Evolutionary conservation across 2,329 filamentous ascomycete species (phyloP), one percentile per base, ranked within the genome.

Genomic region (Tolypocladium ophioglossoides): DNA sequence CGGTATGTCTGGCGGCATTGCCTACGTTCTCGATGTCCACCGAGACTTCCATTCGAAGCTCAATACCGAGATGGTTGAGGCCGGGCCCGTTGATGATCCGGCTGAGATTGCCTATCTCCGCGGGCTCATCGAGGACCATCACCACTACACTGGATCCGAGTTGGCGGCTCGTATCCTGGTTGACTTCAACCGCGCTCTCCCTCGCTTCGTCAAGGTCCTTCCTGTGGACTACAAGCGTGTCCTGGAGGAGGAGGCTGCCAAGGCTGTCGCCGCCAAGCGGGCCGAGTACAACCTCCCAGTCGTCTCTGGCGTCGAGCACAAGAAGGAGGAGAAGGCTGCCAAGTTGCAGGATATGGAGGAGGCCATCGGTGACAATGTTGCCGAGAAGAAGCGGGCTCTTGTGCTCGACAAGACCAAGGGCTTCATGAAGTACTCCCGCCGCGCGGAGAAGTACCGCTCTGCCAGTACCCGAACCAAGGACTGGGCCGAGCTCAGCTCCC

Each of bases 1-100:
- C 57, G 92, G 92, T 78, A 97, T 97, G 92, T 96, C 91, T 66
- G 92, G 92, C 67, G 92, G 92, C 78, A 96, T 97, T 65, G 91
- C 91, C 20, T 97, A 96, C 66, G 84, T 96, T 53, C 82, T 97
- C 34, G 92, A 97, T 66, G 86, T 94, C 66, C 82, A 92, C 69
- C 82, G 87, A 60, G 90, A 96, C 73, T 96, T 96, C 76, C 78
- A 88, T 70, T 84, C 85, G 63, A 96, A 96, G 80, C 86, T 96
- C 74, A 97, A 97, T 75, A 87, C 85, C 66, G 92, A 97, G 76
- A 96, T 97, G 92, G 92, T 97, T 62, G 91, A 96, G 73, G 84
- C 92, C 30, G 87, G 87, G 50, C 80, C 82, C 10, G 76, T 97
- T 47, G 88, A 92, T 58, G 91, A 96, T 57, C 89, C 89, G 30